phyloP scores from a whole-genome alignment of 1,284 basidiomycete genomes.

The Inonotus hispidus region DNA sequence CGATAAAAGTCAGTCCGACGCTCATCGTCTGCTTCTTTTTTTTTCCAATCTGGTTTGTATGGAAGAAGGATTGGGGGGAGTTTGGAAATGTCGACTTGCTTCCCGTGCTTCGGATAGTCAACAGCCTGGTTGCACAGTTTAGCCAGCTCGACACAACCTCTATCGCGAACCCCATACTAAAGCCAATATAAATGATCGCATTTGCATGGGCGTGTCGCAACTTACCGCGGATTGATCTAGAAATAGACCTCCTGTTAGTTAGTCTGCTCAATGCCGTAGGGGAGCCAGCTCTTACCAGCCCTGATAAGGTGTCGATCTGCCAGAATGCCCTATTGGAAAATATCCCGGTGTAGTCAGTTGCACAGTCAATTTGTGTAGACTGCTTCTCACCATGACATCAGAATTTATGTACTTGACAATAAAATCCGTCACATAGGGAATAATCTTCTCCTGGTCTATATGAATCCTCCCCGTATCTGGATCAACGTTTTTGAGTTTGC shows the following conservation, averaged over 20 bases:
- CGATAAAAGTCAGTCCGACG: conserved; percentile 63
- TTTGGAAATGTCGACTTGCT: conserved; percentile 49
- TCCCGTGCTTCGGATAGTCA: conserved; percentile 71
- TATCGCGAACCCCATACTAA: conserved; percentile 63
- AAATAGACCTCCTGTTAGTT: neutral
- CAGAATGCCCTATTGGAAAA: conserved; percentile 47
- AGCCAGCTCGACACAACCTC: conserved; percentile 57
- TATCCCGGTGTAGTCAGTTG: neutral
- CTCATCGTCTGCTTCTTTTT: conserved; percentile 54
- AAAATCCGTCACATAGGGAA: conserved; percentile 77
- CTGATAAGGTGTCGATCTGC: conserved; percentile 68
- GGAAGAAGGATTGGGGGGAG: conserved; percentile 48
- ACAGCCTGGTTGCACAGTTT: conserved; percentile 63
- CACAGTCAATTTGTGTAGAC: neutral
- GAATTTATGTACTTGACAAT: conserved; percentile 80
- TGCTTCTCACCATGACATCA: conserved; percentile 55
- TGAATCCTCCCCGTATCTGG: conserved; percentile 25
- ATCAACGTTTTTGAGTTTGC: neutral
- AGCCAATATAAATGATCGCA: conserved; percentile 10
- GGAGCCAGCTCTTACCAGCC: conserved; percentile 44
- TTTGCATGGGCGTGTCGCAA: neutral
- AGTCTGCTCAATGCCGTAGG: neutral
- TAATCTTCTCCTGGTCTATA: conserved; percentile 51
- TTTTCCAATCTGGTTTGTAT: conserved; percentile 74
- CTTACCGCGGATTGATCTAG: conserved; percentile 62